Evolutionary conservation across 495 filamentous ascomycete genomes (phyloP).

Genomic region (Tuber brumale): DNA sequence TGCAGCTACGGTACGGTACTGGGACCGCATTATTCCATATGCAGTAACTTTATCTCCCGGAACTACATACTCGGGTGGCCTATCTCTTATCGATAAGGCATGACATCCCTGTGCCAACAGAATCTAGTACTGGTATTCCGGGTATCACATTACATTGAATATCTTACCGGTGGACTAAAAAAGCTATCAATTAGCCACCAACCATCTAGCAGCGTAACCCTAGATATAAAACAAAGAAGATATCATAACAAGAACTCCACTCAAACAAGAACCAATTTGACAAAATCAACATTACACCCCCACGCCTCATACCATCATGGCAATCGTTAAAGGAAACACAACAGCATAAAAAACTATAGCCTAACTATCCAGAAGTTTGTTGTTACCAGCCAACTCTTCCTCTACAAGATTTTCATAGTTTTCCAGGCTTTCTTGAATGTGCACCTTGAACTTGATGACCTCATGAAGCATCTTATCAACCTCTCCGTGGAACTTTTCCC

Average conservation of each 20-base stretch:
- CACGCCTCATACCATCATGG: conserved; percentile 1
- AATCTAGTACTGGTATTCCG: too few relatives aligned
- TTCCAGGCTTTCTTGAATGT: conserved; percentile 83
- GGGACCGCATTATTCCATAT: background rate
- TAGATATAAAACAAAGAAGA: conserved; percentile 11
- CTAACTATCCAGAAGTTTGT: conserved; percentile 49
- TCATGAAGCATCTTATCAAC: conserved; percentile 94
- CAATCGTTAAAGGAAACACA: conserved; percentile 1
- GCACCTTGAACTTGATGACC: conserved; percentile 97
- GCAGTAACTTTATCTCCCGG: background rate
- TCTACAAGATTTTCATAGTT: conserved; percentile 88
- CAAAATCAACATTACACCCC: background rate
- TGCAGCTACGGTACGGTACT: too few relatives aligned
- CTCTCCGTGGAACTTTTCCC: conserved; percentile 92
- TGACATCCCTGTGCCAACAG: background rate
- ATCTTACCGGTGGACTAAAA: background rate
- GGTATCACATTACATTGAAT: background rate
- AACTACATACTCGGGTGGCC: background rate
- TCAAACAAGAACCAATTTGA: conserved; percentile 10
- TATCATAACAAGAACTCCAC: conserved; percentile 16
- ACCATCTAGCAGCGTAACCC: conserved; percentile 3
- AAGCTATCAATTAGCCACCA: background rate
- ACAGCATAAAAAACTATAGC: background rate
- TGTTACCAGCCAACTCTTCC: conserved; percentile 66
- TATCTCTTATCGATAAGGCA: background rate